Base-by-base conservation (phyloP, 371 early-diverging fungal species). In the Funneliformis caledonium region DNA sequence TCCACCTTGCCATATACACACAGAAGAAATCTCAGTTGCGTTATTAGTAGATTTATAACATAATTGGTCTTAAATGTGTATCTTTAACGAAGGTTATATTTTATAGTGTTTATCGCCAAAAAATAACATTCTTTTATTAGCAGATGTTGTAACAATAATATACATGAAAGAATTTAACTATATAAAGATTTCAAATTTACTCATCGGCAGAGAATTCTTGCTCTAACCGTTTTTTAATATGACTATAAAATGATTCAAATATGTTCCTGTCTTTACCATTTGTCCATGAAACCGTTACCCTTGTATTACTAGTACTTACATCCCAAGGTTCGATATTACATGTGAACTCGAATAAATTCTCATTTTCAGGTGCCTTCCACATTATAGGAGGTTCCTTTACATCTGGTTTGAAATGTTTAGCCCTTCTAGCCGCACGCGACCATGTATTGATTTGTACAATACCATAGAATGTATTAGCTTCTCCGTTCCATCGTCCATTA, bases 211-310 rank as follows among this genome's bases (percentile, higher is more conserved):
- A 22, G 43, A 89, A 90, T 42, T 83, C 81, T 81, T 91, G 88
- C 56, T 92, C 89, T 9, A 92, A 69, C 75, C 88, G 64, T 59
- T 87, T 89, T 70, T 87, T 88, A 5, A 89, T 61, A 80, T 89
- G 89, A 52, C 82, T 83, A 88, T 87, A 89, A 68, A 89, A 88
- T 6, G 86, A 81, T 74, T 86, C 87, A 81, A 89, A 88, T 26
- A 84, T 72, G 8, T 75, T 80, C 45, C 87, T 83, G 16, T 86
- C 82, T 5, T 84, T 81, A 2, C 89, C 88, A 31, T 82, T 56
- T 37, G 80, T 52, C 89, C 89, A 89, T 11, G 78, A 82, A 10
- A 83, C 73, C 6, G 75, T 83, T 9, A 86, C 59, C 16, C 78
- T 75, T 14, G 45, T 64, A 56, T 7, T 74, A 47, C 11, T 45